phyloP scores from a whole-genome alignment of 2,329 filamentous ascomycete species.

The Allantophomopsis cytisporea region DNA sequence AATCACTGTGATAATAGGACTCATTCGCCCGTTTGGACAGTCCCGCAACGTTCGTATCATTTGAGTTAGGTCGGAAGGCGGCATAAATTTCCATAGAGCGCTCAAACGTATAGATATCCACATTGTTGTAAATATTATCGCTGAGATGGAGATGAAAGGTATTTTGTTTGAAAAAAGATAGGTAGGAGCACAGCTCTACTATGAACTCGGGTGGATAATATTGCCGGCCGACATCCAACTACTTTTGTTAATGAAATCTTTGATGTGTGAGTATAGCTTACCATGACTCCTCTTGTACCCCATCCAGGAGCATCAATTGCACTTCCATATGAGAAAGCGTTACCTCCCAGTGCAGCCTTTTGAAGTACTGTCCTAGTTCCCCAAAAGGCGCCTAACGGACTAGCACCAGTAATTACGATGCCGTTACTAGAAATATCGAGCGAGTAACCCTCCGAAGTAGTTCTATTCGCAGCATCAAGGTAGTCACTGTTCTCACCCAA shows the following conservation, averaged over 20 bases:
- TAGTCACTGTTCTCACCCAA: constrained; percentile 25
- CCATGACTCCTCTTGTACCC: too few relatives aligned
- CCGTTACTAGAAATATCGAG: constrained; percentile 25
- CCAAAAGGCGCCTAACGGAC: constrained; percentile 43
- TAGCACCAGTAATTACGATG: constrained; percentile 34
- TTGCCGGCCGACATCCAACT: constrained; percentile 38
- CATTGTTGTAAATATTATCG: constrained; percentile 39
- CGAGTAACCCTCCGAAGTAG: constrained; percentile 34
- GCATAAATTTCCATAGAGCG: constrained; percentile 34
- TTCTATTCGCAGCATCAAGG: constrained; percentile 28
- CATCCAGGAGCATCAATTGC: too few relatives aligned
- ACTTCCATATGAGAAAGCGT: constrained; percentile 1
- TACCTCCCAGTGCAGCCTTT: constrained; percentile 26
- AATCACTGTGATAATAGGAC: constrained; percentile 35
- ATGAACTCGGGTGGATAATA: constrained; percentile 40
- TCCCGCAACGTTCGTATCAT: constrained; percentile 29
- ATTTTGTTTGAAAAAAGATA: constrained; percentile 48
- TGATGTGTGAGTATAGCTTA: too few relatives aligned
- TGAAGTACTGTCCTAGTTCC: constrained; percentile 40
- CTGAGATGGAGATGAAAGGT: constrained; percentile 43
- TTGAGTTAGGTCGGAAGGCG: constrained; percentile 38
- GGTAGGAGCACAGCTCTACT: constrained; percentile 42
- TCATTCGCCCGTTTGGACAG: constrained; percentile 38
- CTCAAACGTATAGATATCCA: constrained; percentile 26
- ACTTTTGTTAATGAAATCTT: constrained; percentile 6